Evolutionary conservation across 1,284 basidiomycete species (phyloP), one percentile per base, ranked within the genome.

Genomic region (Quambalaria eucalypti): DNA sequence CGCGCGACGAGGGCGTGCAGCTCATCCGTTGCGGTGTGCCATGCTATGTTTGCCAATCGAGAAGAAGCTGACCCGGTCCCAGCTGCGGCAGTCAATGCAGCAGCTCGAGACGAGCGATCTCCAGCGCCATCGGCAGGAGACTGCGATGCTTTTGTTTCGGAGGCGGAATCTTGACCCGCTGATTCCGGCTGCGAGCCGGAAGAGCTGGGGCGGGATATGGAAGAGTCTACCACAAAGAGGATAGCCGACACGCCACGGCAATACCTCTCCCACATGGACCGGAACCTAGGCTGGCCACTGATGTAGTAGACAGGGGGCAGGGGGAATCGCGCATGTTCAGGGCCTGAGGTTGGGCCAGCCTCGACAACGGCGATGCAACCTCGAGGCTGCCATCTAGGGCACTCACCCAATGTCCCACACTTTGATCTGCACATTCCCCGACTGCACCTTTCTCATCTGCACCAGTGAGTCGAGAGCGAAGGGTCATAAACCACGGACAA

Each of bases 241-340:
- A 98, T 87, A 7, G 92, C 92, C 68, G 92, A 88, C 0, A 92
- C 90, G 9, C 92, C 92, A 56, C 87, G 83, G 76, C 91, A 95
- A 76, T 97, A 98, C 40, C 93, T 81, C 77, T 95, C 90, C 93
- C 90, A 82, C 80, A 83, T 82, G 50, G 79, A 79, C 48, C 92
- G 84, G 71, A 96, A 98, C 71, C 90, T 87, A 1, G 92, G 88
- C 79, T 96, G 92, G 16, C 91, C 91, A 80, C 66, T 57, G n/a
- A 39, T 4, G 21, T 7, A 6, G 42, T 23, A n/a, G 30, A 38
- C 28, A 33, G n/a, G 36, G 29, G 51, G 26, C 4, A 55, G 12
- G 14, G 31, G 12, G 23, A 54, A 54, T 63, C 48, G 48, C 55
- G 67, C 74, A 52, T 16, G 48, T 25, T 44, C n/a, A n/a, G 46